phyloP scores from a whole-genome alignment of 2,329 filamentous ascomycete species.

The Coniochaeta ligniaria region DNA sequence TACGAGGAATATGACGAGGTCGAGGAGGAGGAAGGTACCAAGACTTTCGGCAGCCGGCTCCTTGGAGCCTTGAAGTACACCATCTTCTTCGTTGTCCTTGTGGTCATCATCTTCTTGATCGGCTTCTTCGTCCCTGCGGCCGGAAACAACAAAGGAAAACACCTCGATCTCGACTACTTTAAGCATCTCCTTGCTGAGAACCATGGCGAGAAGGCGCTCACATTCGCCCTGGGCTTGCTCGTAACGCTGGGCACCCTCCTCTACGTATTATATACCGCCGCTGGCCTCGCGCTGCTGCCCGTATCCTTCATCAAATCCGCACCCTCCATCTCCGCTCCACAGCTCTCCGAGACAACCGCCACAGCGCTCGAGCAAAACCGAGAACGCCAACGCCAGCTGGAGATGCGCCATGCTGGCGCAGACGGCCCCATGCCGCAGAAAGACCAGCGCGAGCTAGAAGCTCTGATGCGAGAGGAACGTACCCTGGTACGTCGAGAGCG shows the following conservation, averaged over 20 bases:
- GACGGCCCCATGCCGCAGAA: slow-evolving; percentile 71
- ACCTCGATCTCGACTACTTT: slow-evolving; percentile 87
- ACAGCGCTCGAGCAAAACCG: slow-evolving; percentile 80
- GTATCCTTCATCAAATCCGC: slow-evolving; percentile 89
- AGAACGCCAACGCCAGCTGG: slow-evolving; percentile 85
- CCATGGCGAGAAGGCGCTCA: slow-evolving; percentile 85
- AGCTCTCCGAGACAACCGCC: slow-evolving; percentile 68
- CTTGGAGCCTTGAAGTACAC: slow-evolving; percentile 90
- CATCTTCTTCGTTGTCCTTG: slow-evolving; percentile 70
- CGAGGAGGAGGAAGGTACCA: slow-evolving; percentile 70
- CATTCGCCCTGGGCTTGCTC: slow-evolving; percentile 82
- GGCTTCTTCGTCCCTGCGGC: slow-evolving; percentile 90
- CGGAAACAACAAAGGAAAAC: slow-evolving; percentile 54
- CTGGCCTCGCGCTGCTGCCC: slow-evolving; percentile 82
- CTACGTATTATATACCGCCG: slow-evolving; percentile 82
- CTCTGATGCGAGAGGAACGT: slow-evolving; percentile 81
- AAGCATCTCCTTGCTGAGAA: slow-evolving; percentile 77
- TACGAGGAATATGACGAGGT: slow-evolving; percentile 96
- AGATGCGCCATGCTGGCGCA: slow-evolving; percentile 74
- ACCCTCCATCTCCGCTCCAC: slow-evolving; percentile 75
- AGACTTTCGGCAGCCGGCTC: slow-evolving; percentile 64
- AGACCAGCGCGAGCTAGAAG: slow-evolving; percentile 82
- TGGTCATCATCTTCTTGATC: slow-evolving; percentile 78
- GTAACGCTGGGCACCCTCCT: slow-evolving; percentile 80
- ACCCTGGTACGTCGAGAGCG: slow-evolving; percentile 85